These are phyloP conservation scores for Xylariaceae sp. DNA, from an alignment of 2,329 filamentous ascomycete genomes.

Conservation along the genomic window DNA sequence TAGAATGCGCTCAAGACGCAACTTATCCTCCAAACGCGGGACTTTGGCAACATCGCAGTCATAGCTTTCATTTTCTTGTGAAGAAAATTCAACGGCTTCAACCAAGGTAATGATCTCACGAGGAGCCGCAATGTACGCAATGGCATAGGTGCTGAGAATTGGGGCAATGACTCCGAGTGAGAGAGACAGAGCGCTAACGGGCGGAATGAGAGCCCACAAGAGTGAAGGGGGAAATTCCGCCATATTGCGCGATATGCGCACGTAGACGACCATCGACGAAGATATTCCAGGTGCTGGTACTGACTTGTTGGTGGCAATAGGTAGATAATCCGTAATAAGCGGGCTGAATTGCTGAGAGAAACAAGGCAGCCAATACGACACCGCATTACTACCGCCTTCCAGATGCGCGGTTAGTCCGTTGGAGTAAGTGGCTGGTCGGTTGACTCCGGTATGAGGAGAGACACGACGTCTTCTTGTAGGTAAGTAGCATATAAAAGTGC, in stretches of 20 bases:
- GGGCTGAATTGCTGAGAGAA: constrained; percentile 2
- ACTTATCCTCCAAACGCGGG: constrained; percentile 56
- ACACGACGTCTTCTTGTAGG: constrained; percentile 11
- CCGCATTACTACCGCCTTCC: constrained; percentile 17
- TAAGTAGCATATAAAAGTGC: background rate
- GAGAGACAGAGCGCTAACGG: constrained; percentile 53
- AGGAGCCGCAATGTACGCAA: constrained; percentile 54
- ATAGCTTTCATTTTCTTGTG: constrained; percentile 60
- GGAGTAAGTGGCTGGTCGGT: constrained; percentile 18
- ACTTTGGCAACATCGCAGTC: constrained; percentile 55
- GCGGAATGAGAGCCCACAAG: constrained; percentile 54
- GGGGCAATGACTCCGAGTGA: constrained; percentile 51
- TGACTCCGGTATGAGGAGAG: constrained; percentile 15
- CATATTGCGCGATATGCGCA: constrained; percentile 35
- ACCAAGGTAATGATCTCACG: constrained; percentile 53
- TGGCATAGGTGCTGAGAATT: constrained; percentile 46
- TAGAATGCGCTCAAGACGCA: constrained; percentile 52
- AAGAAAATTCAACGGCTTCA: constrained; percentile 56
- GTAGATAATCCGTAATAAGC: background rate
- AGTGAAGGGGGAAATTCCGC: constrained; percentile 43
- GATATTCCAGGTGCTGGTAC: constrained; percentile 2
- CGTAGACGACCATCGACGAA: constrained; percentile 22
- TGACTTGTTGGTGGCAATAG: constrained; percentile 15
- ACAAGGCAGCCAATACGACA: constrained; percentile 18
- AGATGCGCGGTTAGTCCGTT: constrained; percentile 13